Conservation (phyloP, 805 yeast species). For the Saccharomycopsis olivae region DNA sequence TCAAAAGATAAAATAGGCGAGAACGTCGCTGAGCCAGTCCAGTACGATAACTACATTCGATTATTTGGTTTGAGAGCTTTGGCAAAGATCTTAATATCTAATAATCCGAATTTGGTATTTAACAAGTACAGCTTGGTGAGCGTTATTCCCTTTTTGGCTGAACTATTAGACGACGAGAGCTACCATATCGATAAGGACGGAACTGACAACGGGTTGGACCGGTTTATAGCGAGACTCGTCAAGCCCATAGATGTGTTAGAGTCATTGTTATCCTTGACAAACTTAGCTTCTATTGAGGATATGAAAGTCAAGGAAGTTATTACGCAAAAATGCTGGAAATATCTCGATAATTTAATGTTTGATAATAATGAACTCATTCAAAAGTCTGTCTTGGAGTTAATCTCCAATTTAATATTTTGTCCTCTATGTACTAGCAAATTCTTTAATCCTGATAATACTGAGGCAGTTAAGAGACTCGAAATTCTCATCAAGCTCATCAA, state of each 20-base stretch:
- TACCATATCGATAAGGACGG: not conserved
- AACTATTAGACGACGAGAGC: conserved; percentile 33
- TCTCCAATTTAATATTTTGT: conserved; percentile 33
- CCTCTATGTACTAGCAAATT: conserved; percentile 23
- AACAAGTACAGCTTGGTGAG: conserved; percentile 31
- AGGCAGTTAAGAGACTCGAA: conserved; percentile 18
- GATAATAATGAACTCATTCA: conserved; percentile 34
- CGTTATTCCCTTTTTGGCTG: conserved; percentile 38
- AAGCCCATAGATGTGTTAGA: conserved; percentile 34
- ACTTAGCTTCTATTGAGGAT: conserved; percentile 33
- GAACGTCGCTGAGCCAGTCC: not conserved
- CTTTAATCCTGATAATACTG: conserved; percentile 23
- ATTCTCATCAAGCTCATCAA: conserved; percentile 20
- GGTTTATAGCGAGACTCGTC: conserved; percentile 3
- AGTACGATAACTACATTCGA: conserved; percentile 18
- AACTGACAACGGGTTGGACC: not conserved
- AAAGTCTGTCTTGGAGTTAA: conserved; percentile 36
- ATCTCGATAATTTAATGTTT: conserved; percentile 26
- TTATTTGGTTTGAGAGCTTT: conserved; percentile 31
- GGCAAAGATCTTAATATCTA: conserved; percentile 35
- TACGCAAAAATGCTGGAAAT: conserved; percentile 23
- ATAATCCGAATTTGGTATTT: conserved; percentile 33
- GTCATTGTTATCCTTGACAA: conserved; percentile 38
- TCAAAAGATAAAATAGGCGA: conserved; percentile 8
- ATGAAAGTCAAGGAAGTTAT: conserved; percentile 26